These are phyloP conservation scores for Rutstroemia sp. DNA, from an alignment of 2,329 filamentous ascomycete genomes.

Conservation along the genomic window DNA sequence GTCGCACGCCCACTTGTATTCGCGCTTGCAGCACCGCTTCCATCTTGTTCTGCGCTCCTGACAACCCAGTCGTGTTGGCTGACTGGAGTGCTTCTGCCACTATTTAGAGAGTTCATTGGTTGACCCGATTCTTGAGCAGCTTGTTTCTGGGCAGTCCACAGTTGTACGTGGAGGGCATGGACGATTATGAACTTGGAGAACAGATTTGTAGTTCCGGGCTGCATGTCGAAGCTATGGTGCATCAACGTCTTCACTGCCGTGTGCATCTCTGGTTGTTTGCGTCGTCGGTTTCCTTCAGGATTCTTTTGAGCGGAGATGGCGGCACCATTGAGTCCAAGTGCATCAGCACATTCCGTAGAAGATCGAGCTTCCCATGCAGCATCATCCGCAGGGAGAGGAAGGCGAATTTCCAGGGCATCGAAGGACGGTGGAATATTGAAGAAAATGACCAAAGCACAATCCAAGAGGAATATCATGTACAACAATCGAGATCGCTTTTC, in stretches of 20 bases:
- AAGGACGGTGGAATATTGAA: constrained; percentile 62
- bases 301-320: constrained; percentile 49
- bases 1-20: constrained; percentile 40
- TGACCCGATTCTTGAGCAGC: constrained; percentile 27
- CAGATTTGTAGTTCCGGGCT: constrained; percentile 59
- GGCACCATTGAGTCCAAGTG: constrained; percentile 55
- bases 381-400: constrained; percentile 67
- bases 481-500: constrained; percentile 60
- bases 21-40: constrained; percentile 36
- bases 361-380: constrained; percentile 63
- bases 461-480: constrained; percentile 57
- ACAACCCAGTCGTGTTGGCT: constrained; percentile 52
- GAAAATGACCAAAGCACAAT: constrained; percentile 59
- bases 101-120: constrained; percentile 21
- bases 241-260: constrained; percentile 55
- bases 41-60: constrained; percentile 34
- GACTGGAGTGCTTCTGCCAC: constrained; percentile 47
- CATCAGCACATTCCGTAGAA: constrained; percentile 52
- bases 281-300: constrained; percentile 51
- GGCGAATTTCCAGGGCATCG: constrained; percentile 53
- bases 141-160: constrained; percentile 44
- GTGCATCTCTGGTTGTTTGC: constrained; percentile 58
- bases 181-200: constrained; percentile 70
- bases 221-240: constrained; percentile 50
- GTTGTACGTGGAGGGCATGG: constrained; percentile 58